Evolutionary conservation across 2,329 filamentous ascomycete species (phyloP).

Genomic region (Alternaria solani): DNA sequence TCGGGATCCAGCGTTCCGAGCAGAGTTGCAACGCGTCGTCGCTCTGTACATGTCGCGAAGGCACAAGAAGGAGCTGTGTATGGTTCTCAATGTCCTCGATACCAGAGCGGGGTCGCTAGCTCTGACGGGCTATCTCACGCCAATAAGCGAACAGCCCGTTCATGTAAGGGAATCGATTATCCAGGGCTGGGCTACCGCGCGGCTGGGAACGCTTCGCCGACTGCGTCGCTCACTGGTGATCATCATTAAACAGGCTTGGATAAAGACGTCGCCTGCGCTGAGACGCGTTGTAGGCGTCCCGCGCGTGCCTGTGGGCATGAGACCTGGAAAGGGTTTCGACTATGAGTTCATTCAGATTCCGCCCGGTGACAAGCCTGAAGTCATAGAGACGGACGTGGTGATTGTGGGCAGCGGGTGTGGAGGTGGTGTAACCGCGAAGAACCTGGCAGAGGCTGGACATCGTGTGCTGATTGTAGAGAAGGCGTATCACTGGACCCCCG

Average conservation of each 20-base stretch:
- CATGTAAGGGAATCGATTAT: constrained; percentile 69
- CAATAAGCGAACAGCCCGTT: constrained; percentile 68
- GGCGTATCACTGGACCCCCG: constrained; percentile 75
- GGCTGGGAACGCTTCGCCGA: constrained; percentile 62
- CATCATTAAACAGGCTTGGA: constrained; percentile 64
- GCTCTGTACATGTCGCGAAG: constrained; percentile 59
- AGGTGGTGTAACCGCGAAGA: constrained; percentile 81
- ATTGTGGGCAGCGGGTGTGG: constrained; percentile 89
- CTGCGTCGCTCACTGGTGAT: constrained; percentile 65
- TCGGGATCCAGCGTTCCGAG: constrained; percentile 62
- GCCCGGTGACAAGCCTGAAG: constrained; percentile 61
- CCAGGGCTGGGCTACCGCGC: constrained; percentile 67
- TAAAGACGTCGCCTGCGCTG: constrained; percentile 65
- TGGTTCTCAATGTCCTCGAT: constrained; percentile 63
- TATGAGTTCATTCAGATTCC: constrained; percentile 71
- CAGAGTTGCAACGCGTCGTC: constrained; percentile 60
- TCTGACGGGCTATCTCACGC: constrained; percentile 71
- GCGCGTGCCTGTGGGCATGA: constrained; percentile 64
- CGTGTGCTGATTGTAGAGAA: constrained; percentile 84
- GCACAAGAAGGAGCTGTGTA: constrained; percentile 57
- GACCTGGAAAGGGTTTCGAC: constrained; percentile 60
- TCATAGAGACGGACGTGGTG: constrained; percentile 80
- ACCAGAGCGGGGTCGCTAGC: constrained; percentile 69
- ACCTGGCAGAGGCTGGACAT: constrained; percentile 77
- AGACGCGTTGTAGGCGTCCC: constrained; percentile 65